Evolutionary conservation across 2,329 filamentous ascomycete genomes (phyloP).

Genomic region (Diaporthe nobilis): DNA sequence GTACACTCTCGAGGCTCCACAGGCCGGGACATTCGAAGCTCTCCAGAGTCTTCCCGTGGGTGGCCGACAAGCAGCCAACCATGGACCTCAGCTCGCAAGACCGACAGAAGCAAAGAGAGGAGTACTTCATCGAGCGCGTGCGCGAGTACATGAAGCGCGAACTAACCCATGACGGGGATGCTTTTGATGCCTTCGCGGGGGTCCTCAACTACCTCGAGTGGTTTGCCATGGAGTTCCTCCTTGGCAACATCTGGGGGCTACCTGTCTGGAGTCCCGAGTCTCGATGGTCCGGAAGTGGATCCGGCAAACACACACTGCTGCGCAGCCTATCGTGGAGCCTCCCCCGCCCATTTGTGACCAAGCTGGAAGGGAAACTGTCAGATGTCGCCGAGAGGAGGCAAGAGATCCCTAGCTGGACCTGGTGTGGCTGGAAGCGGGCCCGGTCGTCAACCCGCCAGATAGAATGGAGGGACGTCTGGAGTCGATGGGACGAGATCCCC

Average conservation of each 20-base stretch:
- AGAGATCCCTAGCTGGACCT: constrained; percentile 30
- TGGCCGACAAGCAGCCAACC: not conserved
- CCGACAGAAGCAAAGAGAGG: constrained; percentile 26
- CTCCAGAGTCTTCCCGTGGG: constrained; percentile 22
- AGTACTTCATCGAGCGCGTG: constrained; percentile 25
- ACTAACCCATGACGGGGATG: constrained; percentile 24
- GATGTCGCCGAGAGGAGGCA: constrained; percentile 14
- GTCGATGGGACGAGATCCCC: constrained; percentile 7
- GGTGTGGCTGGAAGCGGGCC: constrained; percentile 32
- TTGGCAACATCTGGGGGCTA: constrained; percentile 27
- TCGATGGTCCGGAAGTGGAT: constrained; percentile 9
- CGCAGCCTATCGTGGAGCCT: constrained; percentile 30
- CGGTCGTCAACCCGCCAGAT: constrained; percentile 14
- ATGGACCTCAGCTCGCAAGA: not conserved
- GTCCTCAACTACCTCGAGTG: constrained; percentile 30
- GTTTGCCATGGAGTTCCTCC: constrained; percentile 22
- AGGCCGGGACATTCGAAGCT: constrained; percentile 15
- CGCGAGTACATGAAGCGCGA: constrained; percentile 35
- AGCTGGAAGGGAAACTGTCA: not conserved
- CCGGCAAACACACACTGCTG: constrained; percentile 12
- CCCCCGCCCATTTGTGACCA: not conserved
- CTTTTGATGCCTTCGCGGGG: constrained; percentile 27
- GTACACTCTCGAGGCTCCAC: constrained; percentile 13
- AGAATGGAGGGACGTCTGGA: constrained; percentile 32
- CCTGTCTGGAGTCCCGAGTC: constrained; percentile 17